Evolutionary conservation across 139 green algal genomes (phyloP).

Genomic region (Pseudopediastrum boryanum): DNA sequence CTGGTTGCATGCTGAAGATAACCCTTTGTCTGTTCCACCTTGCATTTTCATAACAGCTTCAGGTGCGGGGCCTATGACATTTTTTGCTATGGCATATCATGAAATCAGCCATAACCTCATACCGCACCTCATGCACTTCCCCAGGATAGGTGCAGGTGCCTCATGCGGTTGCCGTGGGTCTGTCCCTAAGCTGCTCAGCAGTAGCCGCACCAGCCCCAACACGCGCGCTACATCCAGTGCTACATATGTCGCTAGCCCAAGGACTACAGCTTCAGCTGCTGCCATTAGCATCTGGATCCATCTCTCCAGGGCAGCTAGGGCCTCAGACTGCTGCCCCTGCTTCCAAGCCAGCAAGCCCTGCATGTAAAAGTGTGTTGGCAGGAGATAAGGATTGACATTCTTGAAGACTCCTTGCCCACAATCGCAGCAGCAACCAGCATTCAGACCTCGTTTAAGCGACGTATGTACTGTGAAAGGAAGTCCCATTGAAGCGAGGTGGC

Average conservation of each 20-base stretch:
- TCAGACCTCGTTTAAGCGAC: no score
- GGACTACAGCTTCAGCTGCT: conserved; percentile 13
- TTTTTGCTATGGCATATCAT: no score
- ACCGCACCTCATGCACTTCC: conserved; percentile 48
- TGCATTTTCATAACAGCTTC: neutral
- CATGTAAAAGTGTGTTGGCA: conserved; percentile 39
- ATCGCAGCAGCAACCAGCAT: no score
- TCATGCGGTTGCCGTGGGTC: conserved; percentile 59
- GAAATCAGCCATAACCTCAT: neutral
- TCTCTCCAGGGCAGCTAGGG: conserved; percentile 55
- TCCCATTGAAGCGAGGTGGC: no score
- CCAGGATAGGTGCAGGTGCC: conserved; percentile 56
- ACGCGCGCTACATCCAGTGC: conserved; percentile 60
- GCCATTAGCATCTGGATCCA: conserved; percentile 49
- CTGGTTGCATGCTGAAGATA: no score
- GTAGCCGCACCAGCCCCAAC: conserved; percentile 54
- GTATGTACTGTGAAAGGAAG: no score
- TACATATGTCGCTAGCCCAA: conserved; percentile 45
- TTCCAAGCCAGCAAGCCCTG: conserved; percentile 57
- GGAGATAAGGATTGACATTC: no score
- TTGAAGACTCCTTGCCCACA: no score
- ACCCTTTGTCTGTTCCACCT: neutral
- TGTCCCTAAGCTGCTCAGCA: conserved; percentile 49
- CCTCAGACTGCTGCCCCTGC: conserved; percentile 42
- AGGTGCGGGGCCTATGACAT: no score